These are phyloP conservation scores for Yamadazyma spencermartinsiae DNA, from an alignment of 1,139 yeast genomes.

Conservation along the genomic window DNA sequence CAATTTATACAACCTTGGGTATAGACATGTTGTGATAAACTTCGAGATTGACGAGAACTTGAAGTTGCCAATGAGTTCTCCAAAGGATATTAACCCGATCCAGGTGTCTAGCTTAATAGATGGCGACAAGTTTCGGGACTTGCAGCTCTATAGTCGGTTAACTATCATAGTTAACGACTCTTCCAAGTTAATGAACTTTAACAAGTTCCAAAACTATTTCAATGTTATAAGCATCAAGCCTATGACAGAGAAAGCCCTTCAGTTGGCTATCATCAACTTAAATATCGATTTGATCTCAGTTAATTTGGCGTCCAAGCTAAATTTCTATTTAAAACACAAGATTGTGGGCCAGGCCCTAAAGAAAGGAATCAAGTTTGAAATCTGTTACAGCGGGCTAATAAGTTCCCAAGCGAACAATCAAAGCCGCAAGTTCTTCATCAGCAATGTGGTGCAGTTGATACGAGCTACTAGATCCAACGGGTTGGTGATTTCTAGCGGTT, in stretches of 20 bases:
- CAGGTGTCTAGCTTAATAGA: slow-evolving; percentile 25
- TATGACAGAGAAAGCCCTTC: slow-evolving; percentile 72
- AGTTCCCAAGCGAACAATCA: slow-evolving; percentile 23
- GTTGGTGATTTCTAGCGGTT: slow-evolving; percentile 76
- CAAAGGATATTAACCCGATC: slow-evolving; percentile 39
- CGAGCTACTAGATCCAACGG: slow-evolving; percentile 84
- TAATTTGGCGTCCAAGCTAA: slow-evolving; percentile 63
- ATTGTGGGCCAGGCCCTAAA: slow-evolving; percentile 81
- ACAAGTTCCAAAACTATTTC: slow-evolving; percentile 61
- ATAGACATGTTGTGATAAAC: slow-evolving; percentile 73
- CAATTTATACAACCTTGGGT: slow-evolving; percentile 66
- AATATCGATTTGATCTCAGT: slow-evolving; percentile 82
- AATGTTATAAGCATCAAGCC: slow-evolving; percentile 87
- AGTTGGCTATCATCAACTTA: slow-evolving; percentile 67
- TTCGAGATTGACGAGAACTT: slow-evolving; percentile 57
- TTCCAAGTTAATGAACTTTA: slow-evolving; percentile 69
- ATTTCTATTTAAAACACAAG: slow-evolving; percentile 80
- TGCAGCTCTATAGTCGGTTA: slow-evolving; percentile 65
- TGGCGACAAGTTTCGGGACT: slow-evolving; percentile 26
- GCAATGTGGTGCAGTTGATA: slow-evolving; percentile 73
- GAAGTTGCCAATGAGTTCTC: slow-evolving; percentile 51
- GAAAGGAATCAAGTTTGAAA: slow-evolving; percentile 80
- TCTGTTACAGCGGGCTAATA: slow-evolving; percentile 62
- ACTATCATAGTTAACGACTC: slow-evolving; percentile 79
- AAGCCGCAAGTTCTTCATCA: slow-evolving; percentile 59